Percentiles rank a stretch among this genome's conserved stretches.
Evolutionary conservation across 306 rosid genomes (phyloP).

Genomic region (Vachellia collinsii): DNA sequence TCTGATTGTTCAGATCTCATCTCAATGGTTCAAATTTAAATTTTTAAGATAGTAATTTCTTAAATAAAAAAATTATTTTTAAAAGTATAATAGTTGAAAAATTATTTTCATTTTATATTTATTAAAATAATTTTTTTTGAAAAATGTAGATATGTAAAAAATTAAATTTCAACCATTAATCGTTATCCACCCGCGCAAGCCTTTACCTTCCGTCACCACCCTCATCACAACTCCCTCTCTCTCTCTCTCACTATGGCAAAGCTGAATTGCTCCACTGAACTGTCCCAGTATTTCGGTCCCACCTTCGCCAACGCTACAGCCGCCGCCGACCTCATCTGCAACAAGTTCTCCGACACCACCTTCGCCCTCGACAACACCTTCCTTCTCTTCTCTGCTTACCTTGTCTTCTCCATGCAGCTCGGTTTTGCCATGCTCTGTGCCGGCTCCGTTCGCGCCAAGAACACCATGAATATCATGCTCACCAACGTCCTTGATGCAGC

Average conservation of each 20-base stretch:
- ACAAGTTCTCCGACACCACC: conserved; percentile 50
- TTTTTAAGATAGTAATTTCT: no score
- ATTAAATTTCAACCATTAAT: no score
- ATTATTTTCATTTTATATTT: no score
- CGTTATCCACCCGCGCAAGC: not conserved
- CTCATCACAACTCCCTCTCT: not conserved
- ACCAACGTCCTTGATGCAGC: conserved; percentile 97
- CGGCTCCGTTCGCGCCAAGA: conserved; percentile 96
- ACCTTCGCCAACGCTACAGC: conserved; percentile 59
- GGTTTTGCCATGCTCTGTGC: conserved; percentile 99
- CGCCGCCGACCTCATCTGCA: conserved; percentile 70
- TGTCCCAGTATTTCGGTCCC: conserved; percentile 58
- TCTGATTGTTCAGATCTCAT: no score
- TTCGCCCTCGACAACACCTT: conserved; percentile 73
- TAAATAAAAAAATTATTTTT: no score
- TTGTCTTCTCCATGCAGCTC: conserved; percentile 98
- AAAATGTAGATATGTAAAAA: no score
- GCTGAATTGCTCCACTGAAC: conserved; percentile 43
- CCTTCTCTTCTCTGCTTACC: conserved; percentile 91
- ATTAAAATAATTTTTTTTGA: no score
- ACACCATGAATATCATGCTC: conserved; percentile 99
- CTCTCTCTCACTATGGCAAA: conserved; percentile 32
- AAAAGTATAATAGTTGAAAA: no score
- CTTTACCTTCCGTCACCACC: not conserved
- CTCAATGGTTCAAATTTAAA: no score